Percentiles rank a stretch among this genome's conserved stretches.
Conservation (phyloP, 2,329 filamentous ascomycete genomes). For the Escovopsis sp. region DNA sequence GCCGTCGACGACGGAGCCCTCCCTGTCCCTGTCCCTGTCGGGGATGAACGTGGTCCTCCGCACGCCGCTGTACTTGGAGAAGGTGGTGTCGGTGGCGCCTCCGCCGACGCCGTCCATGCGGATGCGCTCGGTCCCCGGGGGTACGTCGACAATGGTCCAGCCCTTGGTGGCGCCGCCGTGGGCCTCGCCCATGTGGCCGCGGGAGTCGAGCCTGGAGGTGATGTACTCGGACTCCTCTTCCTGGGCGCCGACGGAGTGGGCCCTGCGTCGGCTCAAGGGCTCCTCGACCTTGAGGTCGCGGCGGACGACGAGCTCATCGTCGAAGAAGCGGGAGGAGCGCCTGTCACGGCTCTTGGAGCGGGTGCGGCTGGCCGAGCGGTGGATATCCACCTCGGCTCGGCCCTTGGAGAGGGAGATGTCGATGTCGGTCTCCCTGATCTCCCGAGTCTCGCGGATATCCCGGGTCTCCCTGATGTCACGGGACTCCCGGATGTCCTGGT, state of each 20-base stretch:
- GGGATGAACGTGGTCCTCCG: slow-evolving; percentile 59
- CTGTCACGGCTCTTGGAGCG: slow-evolving; percentile 26
- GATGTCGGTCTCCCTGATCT: slow-evolving; percentile 33
- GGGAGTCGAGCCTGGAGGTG: slow-evolving; percentile 37
- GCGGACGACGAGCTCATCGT: slow-evolving; percentile 55
- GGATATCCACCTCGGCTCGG: slow-evolving; percentile 44
- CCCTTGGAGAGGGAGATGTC: slow-evolving; percentile 42
- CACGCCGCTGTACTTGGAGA: slow-evolving; percentile 67
- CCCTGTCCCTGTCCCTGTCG: slow-evolving; percentile 50
- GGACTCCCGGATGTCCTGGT: neutral
- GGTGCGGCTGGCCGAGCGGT: slow-evolving; percentile 21
- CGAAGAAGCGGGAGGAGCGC: slow-evolving; percentile 25
- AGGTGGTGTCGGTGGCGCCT: slow-evolving; percentile 60
- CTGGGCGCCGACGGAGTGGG: slow-evolving; percentile 34
- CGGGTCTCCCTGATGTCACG: slow-evolving; percentile 19
- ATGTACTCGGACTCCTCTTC: slow-evolving; percentile 52
- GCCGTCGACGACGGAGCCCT: slow-evolving; percentile 22
- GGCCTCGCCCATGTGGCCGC: slow-evolving; percentile 58
- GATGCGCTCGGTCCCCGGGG: slow-evolving; percentile 69
- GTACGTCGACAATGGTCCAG: slow-evolving; percentile 74
- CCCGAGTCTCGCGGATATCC: slow-evolving; percentile 16
- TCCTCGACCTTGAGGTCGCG: slow-evolving; percentile 35
- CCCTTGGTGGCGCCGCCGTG: slow-evolving; percentile 58
- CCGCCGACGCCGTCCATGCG: slow-evolving; percentile 67
- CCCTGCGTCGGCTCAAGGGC: slow-evolving; percentile 28